Percentiles rank a stretch among this genome's conserved stretches.
These are phyloP conservation scores for Prototheca cutis DNA, from an alignment of 163 green algal genomes.

Conservation along the genomic window DNA sequence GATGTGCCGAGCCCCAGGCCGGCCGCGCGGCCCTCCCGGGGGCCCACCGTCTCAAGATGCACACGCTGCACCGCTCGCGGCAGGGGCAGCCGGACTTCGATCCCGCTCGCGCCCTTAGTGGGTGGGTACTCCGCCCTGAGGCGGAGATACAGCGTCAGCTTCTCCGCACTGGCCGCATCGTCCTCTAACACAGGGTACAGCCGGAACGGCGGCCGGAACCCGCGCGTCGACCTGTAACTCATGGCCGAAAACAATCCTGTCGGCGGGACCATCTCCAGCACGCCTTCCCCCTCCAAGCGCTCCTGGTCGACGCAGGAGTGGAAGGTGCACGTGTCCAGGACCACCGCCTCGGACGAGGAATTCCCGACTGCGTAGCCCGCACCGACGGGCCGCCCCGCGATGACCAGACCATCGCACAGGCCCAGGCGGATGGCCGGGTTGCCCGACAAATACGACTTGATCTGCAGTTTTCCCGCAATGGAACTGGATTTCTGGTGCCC, in stretches of 20 bases:
- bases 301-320: slow-evolving; percentile 51
- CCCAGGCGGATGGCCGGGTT: slow-evolving; percentile 79
- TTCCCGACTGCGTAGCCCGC: background rate
- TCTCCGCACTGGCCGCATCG: slow-evolving; percentile 45
- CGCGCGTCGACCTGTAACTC: slow-evolving; percentile 65
- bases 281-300: slow-evolving; percentile 64
- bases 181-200: slow-evolving; percentile 44
- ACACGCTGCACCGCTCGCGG: slow-evolving; percentile 53
- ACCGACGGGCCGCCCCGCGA: background rate
- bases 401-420: slow-evolving; percentile 64
- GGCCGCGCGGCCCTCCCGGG: background rate
- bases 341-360: slow-evolving; percentile 29
- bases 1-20: slow-evolving; percentile 7
- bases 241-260: slow-evolving; percentile 78
- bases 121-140: slow-evolving; percentile 34
- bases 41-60: slow-evolving; percentile 40
- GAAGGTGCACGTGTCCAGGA: slow-evolving; percentile 76
- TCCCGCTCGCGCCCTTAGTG: slow-evolving; percentile 52
- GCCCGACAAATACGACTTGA: slow-evolving; percentile 78
- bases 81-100: slow-evolving; percentile 67
- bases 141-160: slow-evolving; percentile 34
- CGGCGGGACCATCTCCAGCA: slow-evolving; percentile 63
- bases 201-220: slow-evolving; percentile 64
- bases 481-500: slow-evolving; percentile 56
- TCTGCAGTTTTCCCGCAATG: slow-evolving; percentile 63